Evolutionary conservation across 2,329 filamentous ascomycete genomes (phyloP).

Genomic region (Aspergillus uvarum): DNA sequence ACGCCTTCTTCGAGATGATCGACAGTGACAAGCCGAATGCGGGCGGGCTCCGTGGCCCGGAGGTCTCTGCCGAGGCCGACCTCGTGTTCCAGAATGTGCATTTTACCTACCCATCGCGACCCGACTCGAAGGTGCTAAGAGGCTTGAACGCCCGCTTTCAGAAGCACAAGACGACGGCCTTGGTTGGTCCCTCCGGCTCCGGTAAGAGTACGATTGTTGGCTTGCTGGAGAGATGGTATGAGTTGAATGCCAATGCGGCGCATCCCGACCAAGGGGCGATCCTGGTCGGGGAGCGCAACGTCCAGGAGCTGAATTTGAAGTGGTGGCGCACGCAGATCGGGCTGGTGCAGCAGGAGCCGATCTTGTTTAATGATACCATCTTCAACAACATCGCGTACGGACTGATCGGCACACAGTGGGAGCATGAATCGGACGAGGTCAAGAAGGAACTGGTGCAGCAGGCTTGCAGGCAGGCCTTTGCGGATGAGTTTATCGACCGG

Average conservation of each 20-base stretch:
- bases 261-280: conserved; percentile 47
- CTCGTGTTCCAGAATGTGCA: conserved; percentile 63
- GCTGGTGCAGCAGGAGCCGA: conserved; percentile 67
- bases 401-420: conserved; percentile 42
- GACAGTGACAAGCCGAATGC: conserved; percentile 26
- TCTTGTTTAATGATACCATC: conserved; percentile 67
- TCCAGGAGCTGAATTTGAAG: conserved; percentile 60
- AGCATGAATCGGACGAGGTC: conserved; percentile 30
- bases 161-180: conserved; percentile 41
- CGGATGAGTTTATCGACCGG: conserved; percentile 66
- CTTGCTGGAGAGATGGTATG: conserved; percentile 46
- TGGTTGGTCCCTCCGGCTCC: conserved; percentile 49
- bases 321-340: conserved; percentile 61
- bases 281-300: conserved; percentile 52
- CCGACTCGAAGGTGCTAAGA: conserved; percentile 37
- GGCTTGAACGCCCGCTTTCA: conserved; percentile 35
- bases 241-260: conserved; percentile 18
- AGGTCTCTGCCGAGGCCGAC: conserved; percentile 53
- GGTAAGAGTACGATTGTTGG: conserved; percentile 49
- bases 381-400: conserved; percentile 63
- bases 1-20: conserved; percentile 35
- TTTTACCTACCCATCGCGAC: conserved; percentile 67
- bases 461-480: conserved; percentile 67
- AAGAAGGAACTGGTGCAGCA: conserved; percentile 56
- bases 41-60: conserved; percentile 48